Evolutionary conservation across 352 stramenopile species (phyloP).

Genomic region (Phytophthora melonis): DNA sequence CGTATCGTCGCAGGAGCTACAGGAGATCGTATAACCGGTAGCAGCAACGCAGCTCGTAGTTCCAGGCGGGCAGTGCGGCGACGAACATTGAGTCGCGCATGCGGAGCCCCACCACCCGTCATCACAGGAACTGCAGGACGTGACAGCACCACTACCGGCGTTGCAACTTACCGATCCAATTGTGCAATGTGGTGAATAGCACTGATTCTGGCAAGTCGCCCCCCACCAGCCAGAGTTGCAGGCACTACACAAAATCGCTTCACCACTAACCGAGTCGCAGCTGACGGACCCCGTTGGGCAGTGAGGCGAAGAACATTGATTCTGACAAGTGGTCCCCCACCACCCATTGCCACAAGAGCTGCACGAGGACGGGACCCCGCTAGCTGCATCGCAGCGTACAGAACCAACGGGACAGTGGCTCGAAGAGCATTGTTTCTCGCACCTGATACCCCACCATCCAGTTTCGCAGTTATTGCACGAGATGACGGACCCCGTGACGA

Average conservation of each 20-base stretch:
- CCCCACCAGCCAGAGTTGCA: conserved; percentile 15
- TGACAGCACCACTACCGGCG: neutral
- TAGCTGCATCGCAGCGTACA: neutral
- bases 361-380: neutral
- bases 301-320: neutral
- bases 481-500: neutral
- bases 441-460: neutral
- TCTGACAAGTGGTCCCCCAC: neutral
- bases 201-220: neutral
- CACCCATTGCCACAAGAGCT: neutral
- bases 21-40: neutral
- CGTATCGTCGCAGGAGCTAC: neutral
- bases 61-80: neutral
- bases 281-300: neutral
- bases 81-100: neutral
- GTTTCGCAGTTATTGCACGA: neutral
- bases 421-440: neutral
- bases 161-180: neutral
- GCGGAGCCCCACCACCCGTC: neutral
- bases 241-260: neutral
- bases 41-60: neutral
- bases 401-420: neutral
- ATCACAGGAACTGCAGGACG: conserved; percentile 8
- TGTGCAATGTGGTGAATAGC: neutral
- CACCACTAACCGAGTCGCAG: neutral